Base-by-base conservation (phyloP, 2,329 filamentous ascomycete genomes). In the Exophiala alcalophila region DNA sequence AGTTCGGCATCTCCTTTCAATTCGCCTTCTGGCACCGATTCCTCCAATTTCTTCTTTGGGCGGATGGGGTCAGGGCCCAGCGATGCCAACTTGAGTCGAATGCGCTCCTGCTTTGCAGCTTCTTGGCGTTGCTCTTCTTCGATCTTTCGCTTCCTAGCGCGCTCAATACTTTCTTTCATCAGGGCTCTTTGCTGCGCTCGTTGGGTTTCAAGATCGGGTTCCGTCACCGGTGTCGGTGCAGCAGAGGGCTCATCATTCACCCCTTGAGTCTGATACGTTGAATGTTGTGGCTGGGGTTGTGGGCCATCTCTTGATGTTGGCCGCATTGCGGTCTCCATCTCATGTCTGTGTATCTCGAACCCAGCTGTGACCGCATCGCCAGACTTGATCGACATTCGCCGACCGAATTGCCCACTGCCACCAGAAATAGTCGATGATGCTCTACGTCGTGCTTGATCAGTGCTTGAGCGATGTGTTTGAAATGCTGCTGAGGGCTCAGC, bases 381-480 rank as follows among this genome's bases (percentile, higher is more conserved):
- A 50, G 70, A 70, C 50, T 70, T 69, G 53, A 75, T 68, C 1
- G 78, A 81, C 68, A 76, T 74, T 23, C 84, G 79, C 54, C 83
- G 77, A 55, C 76, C 74, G 52, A 81, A 78, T 25, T 78, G 74
- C 47, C 84, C 83, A 62, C 88, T 94, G 46, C 85, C 86, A 41
- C 87, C 89, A 62, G 90, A 96, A 27, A 94, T 84, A 59, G 89
- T 94, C 2, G 91, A 97, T 11, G 91, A 96, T 44, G 85, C 85
- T 50, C 91, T 82, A 49, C 89, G 81, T 53, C 89, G 81, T 47
- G 79, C 80, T 52, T 84, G 81, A 48, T 85, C 81, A 11, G 68
- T 72, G 52, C 72, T 80, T 24, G 77, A 77, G 47, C 88, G 78
- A 54, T 78, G 80, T 3, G 86, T 87, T 62, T 95, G 90, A 61